Evolutionary conservation across 805 yeast genomes (phyloP).

Genomic region (Saccharomyces mikatae): DNA sequence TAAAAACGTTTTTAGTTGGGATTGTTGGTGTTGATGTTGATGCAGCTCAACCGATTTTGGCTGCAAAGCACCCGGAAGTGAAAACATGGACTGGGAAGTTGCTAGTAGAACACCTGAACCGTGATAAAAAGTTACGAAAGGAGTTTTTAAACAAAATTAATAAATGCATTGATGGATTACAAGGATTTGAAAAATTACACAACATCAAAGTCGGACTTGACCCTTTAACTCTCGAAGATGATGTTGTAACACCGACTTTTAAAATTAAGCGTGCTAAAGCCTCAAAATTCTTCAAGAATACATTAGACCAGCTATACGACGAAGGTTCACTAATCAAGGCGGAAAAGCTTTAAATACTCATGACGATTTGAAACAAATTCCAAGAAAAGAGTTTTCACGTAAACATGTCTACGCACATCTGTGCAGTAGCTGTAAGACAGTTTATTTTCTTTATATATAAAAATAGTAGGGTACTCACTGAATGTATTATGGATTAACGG

Average conservation of each 20-base stretch:
- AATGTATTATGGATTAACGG: neutral
- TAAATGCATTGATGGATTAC: slow-evolving; percentile 31
- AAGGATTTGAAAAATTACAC: slow-evolving; percentile 58
- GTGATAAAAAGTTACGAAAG: slow-evolving; percentile 11
- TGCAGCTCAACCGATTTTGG: slow-evolving; percentile 31
- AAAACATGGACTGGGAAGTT: slow-evolving; percentile 21
- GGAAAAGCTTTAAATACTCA: slow-evolving; percentile 7
- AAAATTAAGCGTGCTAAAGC: slow-evolving; percentile 48
- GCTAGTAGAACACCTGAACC: slow-evolving; percentile 20
- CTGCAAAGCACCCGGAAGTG: slow-evolving; percentile 28
- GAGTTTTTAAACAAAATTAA: slow-evolving; percentile 17
- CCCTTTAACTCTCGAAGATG: slow-evolving; percentile 54
- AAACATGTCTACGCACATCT: neutral
- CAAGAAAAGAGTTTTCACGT: neutral
- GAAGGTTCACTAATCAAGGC: slow-evolving; percentile 38
- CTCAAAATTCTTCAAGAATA: slow-evolving; percentile 35
- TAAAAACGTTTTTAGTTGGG: slow-evolving; percentile 49
- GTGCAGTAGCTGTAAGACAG: neutral
- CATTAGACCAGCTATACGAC: slow-evolving; percentile 37
- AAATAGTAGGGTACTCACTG: neutral
- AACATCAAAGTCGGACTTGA: slow-evolving; percentile 47
- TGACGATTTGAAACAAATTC: neutral
- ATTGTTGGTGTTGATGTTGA: slow-evolving; percentile 53
- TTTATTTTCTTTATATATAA: neutral
- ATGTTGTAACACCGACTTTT: slow-evolving; percentile 60